A percentile compares a stretch with the other conserved stretches of the same genome.
These are phyloP conservation scores for Phytophthora meadii DNA, from an alignment of 352 stramenopile genomes.

Conservation along the genomic window DNA sequence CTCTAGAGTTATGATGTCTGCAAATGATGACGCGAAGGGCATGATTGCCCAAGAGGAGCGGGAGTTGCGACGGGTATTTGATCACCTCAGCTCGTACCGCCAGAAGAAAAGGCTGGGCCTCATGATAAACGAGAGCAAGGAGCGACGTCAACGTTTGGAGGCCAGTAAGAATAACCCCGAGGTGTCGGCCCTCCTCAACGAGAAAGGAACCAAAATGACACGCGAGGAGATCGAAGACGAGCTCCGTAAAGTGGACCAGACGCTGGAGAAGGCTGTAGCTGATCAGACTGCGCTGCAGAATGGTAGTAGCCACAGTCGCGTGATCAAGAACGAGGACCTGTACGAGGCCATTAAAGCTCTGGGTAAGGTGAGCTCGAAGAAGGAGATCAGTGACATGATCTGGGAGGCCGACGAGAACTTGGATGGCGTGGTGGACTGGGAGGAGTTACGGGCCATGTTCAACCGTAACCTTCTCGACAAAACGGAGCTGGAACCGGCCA, in stretches of 20 bases:
- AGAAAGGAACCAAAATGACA: constrained; percentile 82
- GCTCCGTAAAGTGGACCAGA: constrained; percentile 67
- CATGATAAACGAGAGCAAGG: constrained; percentile 52
- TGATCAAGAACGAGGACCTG: constrained; percentile 93
- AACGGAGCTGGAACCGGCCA: constrained; percentile 94
- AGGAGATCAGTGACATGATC: constrained; percentile 98
- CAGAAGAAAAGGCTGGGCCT: constrained; percentile 81
- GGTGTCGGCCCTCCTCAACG: constrained; percentile 77
- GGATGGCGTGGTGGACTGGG: constrained; percentile 94
- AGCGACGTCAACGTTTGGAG: constrained; percentile 69
- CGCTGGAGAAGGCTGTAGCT: constrained; percentile 52
- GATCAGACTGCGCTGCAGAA: constrained; percentile 66
- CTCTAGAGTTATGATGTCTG: constrained; percentile 64
- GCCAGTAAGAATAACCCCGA: constrained; percentile 73
- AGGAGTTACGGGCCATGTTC: constrained; percentile 97
- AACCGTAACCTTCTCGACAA: constrained; percentile 96
- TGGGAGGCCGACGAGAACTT: constrained; percentile 99
- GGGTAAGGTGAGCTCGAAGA: constrained; percentile 93
- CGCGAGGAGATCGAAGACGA: constrained; percentile 82
- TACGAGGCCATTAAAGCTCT: constrained; percentile 94
- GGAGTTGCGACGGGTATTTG: constrained; percentile 95
- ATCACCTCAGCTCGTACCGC: constrained; percentile 92
- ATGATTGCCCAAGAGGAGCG: constrained; percentile 96
- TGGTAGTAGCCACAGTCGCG: constrained; percentile 51
- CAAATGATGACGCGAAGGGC: constrained; percentile 75